phyloP scores from a whole-genome alignment of 768 basidiomycete genomes.

The Lactarius hatsudake region DNA sequence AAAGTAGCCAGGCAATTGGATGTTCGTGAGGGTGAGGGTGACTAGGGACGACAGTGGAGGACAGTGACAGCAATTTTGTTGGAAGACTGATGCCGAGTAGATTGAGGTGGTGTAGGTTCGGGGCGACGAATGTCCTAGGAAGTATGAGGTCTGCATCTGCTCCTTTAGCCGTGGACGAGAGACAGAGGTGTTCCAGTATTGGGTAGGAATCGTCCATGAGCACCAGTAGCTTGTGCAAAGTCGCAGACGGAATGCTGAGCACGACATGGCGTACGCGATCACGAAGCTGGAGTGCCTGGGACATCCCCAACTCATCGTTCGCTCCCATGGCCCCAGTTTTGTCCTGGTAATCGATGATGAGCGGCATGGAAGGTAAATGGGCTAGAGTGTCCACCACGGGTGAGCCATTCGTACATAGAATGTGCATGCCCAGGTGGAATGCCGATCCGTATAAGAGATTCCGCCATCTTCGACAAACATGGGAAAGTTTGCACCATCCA shows the following conservation, averaged over 20 bases:
- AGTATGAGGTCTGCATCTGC: neutral
- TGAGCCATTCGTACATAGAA: neutral
- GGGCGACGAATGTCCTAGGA: neutral
- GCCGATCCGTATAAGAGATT: neutral
- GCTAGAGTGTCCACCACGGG: neutral
- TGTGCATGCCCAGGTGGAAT: neutral
- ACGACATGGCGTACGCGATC: neutral
- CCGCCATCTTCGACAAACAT: neutral
- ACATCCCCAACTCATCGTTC: neutral
- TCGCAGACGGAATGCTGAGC: neutral
- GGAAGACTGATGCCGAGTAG: neutral
- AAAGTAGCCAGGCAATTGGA: neutral
- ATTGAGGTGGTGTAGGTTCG: neutral
- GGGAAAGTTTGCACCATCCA: too few species aligned
- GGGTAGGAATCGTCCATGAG: neutral
- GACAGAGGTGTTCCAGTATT: neutral
- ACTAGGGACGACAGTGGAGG: neutral
- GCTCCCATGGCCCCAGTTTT: neutral
- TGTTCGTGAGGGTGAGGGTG: neutral
- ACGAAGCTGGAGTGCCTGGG: neutral
- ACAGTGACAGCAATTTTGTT: neutral
- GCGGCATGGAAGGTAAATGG: neutral
- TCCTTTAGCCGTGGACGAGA: neutral
- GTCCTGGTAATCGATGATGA: neutral
- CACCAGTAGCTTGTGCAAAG: neutral